Percentiles rank a stretch among this genome's conserved stretches.
Conservation (phyloP, 1,139 yeast species). For the Sugiyamaella sp. region DNA sequence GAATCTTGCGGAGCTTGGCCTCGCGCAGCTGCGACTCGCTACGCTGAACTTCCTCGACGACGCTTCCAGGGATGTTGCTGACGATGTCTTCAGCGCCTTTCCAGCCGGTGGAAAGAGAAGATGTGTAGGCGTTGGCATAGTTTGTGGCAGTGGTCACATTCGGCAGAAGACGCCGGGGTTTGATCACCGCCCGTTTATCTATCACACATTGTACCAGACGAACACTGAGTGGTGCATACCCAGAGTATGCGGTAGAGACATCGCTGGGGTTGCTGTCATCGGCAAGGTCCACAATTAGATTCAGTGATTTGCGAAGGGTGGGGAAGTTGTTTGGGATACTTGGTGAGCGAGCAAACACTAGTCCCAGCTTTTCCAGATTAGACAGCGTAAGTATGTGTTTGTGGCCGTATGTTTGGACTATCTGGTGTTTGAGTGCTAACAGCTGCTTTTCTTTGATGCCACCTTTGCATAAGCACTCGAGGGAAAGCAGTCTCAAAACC, state of each 20-base stretch:
- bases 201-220: slow-evolving; percentile 47
- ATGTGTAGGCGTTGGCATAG: slow-evolving; percentile 16
- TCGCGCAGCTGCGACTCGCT: slow-evolving; percentile 38
- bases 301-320: slow-evolving; percentile 36
- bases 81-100: slow-evolving; percentile 43
- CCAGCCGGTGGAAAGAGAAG: slow-evolving; percentile 35
- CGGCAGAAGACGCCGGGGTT: slow-evolving; percentile 18
- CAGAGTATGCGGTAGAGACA: slow-evolving; percentile 48
- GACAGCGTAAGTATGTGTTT: slow-evolving; percentile 48
- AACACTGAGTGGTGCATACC: slow-evolving; percentile 51
- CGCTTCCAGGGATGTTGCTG: slow-evolving; percentile 42
- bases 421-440: slow-evolving; percentile 51
- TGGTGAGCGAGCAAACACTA: slow-evolving; percentile 40
- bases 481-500: slow-evolving; percentile 53
- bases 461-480: slow-evolving; percentile 61
- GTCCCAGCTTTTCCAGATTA: slow-evolving; percentile 47
- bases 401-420: slow-evolving; percentile 64
- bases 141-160: slow-evolving; percentile 16
- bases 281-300: slow-evolving; percentile 39
- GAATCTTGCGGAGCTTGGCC: slow-evolving; percentile 43
- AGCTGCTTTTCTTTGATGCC: slow-evolving; percentile 68
- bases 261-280: slow-evolving; percentile 34
- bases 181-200: slow-evolving; percentile 36
- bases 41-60: slow-evolving; percentile 42
- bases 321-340: slow-evolving; percentile 40